These are phyloP conservation scores for Prunus padus DNA, from an alignment of 306 rosid species.

Conservation along the genomic window DNA sequence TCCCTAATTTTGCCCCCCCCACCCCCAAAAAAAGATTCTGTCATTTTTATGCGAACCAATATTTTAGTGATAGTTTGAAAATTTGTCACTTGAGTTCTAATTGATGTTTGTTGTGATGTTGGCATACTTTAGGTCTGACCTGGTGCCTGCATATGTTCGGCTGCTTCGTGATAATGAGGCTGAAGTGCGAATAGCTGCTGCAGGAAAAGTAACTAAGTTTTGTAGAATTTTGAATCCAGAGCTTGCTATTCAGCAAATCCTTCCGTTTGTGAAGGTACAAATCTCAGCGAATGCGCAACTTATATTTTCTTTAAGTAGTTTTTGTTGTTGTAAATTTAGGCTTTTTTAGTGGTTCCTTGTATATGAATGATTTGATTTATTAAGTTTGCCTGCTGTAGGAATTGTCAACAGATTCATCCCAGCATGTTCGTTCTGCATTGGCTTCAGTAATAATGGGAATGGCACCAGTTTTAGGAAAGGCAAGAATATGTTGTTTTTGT, in stretches of 20 bases:
- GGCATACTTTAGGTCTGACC: slow-evolving; percentile 49
- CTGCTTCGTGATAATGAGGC: slow-evolving; percentile 97
- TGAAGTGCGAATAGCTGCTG: slow-evolving; percentile 99
- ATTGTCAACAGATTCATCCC: slow-evolving; percentile 95
- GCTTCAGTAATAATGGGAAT: slow-evolving; percentile 99
- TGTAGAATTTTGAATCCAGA: slow-evolving; percentile 91
- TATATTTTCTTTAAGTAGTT: neutral
- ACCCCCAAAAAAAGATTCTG: too few relatives aligned
- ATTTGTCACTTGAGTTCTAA: slow-evolving; percentile 4
- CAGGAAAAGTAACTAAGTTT: slow-evolving; percentile 95
- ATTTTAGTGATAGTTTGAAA: neutral
- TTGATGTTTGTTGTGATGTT: neutral
- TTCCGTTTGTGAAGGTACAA: slow-evolving; percentile 91
- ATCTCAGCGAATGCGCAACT: slow-evolving; percentile 20
- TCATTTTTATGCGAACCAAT: neutral
- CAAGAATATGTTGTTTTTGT: slow-evolving; percentile 16
- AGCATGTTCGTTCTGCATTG: slow-evolving; percentile 96
- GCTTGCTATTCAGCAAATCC: slow-evolving; percentile 83
- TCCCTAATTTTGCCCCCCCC: neutral
- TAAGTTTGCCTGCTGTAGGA: slow-evolving; percentile 47
- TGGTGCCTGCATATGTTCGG: slow-evolving; percentile 97
- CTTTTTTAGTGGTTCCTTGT: slow-evolving; percentile 11
- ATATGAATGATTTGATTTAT: neutral
- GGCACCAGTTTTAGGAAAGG: slow-evolving; percentile 99
- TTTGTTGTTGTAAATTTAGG: neutral